A percentile compares a stretch with the other conserved stretches of the same genome.
Conservation (phyloP, 2,329 filamentous ascomycete genomes). For the Ampelomyces quisqualis region DNA sequence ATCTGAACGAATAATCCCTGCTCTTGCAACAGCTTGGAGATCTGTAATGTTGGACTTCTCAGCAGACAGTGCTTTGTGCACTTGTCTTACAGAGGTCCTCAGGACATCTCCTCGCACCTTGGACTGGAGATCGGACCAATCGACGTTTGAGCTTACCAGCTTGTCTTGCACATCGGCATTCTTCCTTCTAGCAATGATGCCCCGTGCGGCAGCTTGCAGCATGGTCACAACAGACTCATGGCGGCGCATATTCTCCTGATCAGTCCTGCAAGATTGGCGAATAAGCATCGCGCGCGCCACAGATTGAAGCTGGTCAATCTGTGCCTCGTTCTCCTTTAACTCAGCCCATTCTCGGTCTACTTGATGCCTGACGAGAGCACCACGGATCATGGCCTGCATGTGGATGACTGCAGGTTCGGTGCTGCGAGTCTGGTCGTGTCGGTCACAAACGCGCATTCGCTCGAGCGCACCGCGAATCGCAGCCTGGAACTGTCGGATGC, state of each 20-base stretch:
- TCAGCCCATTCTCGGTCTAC: slow-evolving; percentile 47
- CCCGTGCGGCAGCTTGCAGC: slow-evolving; percentile 68
- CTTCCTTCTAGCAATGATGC: slow-evolving; percentile 42
- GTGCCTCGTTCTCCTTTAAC: slow-evolving; percentile 52
- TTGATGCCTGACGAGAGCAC: slow-evolving; percentile 63
- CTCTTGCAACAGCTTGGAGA: slow-evolving; percentile 48
- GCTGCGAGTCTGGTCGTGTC: slow-evolving; percentile 63
- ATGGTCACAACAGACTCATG: slow-evolving; percentile 48
- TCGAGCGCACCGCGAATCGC: slow-evolving; percentile 54
- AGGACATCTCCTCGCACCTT: slow-evolving; percentile 45
- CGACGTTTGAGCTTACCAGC: slow-evolving; percentile 44
- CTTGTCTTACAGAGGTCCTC: slow-evolving; percentile 33
- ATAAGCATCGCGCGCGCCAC: slow-evolving; percentile 46
- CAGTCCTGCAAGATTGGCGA: slow-evolving; percentile 39
- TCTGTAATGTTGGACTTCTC: slow-evolving; percentile 35
- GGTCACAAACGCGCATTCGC: slow-evolving; percentile 46
- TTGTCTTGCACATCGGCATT: slow-evolving; percentile 45
- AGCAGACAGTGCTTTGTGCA: slow-evolving; percentile 35
- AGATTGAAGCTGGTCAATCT: slow-evolving; percentile 46
- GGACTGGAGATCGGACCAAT: slow-evolving; percentile 51
- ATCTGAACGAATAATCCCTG: slow-evolving; percentile 33
- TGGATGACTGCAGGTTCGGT: slow-evolving; percentile 60
- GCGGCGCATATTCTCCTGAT: slow-evolving; percentile 40
- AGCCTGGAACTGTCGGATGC: slow-evolving; percentile 57
- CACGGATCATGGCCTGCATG: slow-evolving; percentile 61